Base-by-base conservation (phyloP, 2,329 filamentous ascomycete species). In the Ceratocystis lukuohia region DNA sequence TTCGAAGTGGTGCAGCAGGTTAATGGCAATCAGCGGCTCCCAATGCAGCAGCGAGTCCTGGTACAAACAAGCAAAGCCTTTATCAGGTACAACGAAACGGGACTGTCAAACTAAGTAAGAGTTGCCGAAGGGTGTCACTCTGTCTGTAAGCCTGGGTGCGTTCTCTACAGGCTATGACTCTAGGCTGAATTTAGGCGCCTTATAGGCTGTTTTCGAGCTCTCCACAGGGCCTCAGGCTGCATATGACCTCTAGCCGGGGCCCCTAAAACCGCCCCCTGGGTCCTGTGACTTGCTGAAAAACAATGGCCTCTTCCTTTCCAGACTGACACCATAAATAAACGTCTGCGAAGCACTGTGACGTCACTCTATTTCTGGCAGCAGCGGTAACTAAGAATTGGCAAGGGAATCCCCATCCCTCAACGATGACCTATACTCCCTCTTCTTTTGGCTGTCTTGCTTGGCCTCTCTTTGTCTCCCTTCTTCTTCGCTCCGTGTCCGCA, bases 41-140 rank as follows among this genome's bases (percentile, higher is more conserved):
- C 64, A 10, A 15, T n/a, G 46, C 28, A 65, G n/a, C 22, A 65
- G 33, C 64, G 64, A 12, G 53, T 61, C 15, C 56, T 65, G 4
- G 37, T 61, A 28, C 64, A 50, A 28, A 65, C 63, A 25, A 65
- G 63, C 63, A 53, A 56, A 53, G 63, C 63, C 37, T 65, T 65
- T 30, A 45, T 44, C 12, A 33, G 28, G 41, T 62, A 62, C 37
- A 5, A 44, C 37, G 15, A 44, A 25, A 37, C 33, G 22, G 20
- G 48, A 10, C 48, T 53, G 48, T 53, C 48, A 25, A 53, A 53
- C 22, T 53, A 53, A 25, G 48, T 12, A 22, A n/a, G 46, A n/a
- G 46, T 22, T 22, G 20, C 20, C 20, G 46, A 48, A 48, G 46
- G 17, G 17, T 48, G 46, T 15, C 8, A 17, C 37, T 41, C 3